These are phyloP conservation scores for Venturia oleaginea DNA, from an alignment of 2,329 filamentous ascomycete species.

Conservation along the genomic window DNA sequence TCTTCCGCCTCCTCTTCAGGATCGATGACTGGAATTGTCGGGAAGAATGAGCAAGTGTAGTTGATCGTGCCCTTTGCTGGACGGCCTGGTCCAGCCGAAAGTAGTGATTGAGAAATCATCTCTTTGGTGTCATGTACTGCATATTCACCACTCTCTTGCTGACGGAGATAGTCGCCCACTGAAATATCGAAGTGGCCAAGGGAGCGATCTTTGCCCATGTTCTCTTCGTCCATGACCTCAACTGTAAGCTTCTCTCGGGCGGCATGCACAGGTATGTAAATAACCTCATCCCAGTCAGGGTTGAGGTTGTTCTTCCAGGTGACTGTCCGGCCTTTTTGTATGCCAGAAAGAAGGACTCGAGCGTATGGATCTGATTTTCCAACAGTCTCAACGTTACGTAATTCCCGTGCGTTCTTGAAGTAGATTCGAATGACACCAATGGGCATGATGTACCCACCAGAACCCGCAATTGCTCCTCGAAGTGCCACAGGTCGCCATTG, in stretches of 20 bases:
- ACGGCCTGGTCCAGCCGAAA: slow-evolving; percentile 60
- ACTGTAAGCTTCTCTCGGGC: slow-evolving; percentile 72
- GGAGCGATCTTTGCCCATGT: slow-evolving; percentile 79
- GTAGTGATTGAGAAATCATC: slow-evolving; percentile 25
- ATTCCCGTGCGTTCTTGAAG: slow-evolving; percentile 70
- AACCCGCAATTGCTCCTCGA: slow-evolving; percentile 64
- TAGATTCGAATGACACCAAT: slow-evolving; percentile 94
- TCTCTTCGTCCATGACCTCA: slow-evolving; percentile 96
- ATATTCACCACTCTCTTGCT: slow-evolving; percentile 75
- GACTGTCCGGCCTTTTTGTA: slow-evolving; percentile 85
- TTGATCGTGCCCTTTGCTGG: slow-evolving; percentile 74
- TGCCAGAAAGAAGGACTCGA: slow-evolving; percentile 77
- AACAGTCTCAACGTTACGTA: slow-evolving; percentile 88
- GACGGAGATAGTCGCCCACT: slow-evolving; percentile 67
- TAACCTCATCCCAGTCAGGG: slow-evolving; percentile 89
- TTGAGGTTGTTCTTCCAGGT: slow-evolving; percentile 95
- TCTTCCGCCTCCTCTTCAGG: slow-evolving; percentile 69
- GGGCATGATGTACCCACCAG: slow-evolving; percentile 78
- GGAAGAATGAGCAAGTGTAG: slow-evolving; percentile 84
- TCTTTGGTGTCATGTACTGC: slow-evolving; percentile 68
- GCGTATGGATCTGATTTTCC: slow-evolving; percentile 96
- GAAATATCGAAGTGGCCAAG: slow-evolving; percentile 72
- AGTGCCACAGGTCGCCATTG: slow-evolving; percentile 95
- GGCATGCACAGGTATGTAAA: slow-evolving; percentile 87
- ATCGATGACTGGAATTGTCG: slow-evolving; percentile 77